phyloP scores from a whole-genome alignment of 1,284 basidiomycete species.

The Moesziomyces sp. region DNA sequence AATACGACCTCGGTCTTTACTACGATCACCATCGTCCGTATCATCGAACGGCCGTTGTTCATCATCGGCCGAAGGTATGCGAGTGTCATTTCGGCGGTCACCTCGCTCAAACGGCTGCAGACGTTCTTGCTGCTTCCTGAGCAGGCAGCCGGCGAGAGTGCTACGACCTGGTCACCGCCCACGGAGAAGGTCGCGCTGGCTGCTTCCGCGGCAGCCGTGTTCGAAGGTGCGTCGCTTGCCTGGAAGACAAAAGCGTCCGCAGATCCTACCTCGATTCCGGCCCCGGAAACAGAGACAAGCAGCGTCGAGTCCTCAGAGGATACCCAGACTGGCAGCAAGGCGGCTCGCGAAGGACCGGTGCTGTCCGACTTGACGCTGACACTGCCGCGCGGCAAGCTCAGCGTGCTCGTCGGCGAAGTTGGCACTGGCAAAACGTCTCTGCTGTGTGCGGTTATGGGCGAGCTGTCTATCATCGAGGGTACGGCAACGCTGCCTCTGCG shows the following conservation, averaged over 20 bases:
- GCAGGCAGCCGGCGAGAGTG: constrained; percentile 1
- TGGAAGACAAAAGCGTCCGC: constrained; percentile 4
- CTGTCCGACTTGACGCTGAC: constrained; percentile 7
- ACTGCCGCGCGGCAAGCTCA: constrained; percentile 4
- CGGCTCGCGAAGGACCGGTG: constrained; percentile 1
- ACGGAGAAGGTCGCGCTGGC: constrained; percentile 1
- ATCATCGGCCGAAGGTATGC: constrained; percentile 44
- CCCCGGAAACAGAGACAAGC: not conserved
- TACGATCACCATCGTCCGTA: constrained; percentile 38
- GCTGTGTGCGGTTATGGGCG: constrained; percentile 40
- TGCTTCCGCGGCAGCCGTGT: constrained; percentile 4
- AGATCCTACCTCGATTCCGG: too few relatives aligned
- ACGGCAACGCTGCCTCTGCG: constrained; percentile 9
- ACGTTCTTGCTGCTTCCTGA: constrained; percentile 27
- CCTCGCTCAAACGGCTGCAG: constrained; percentile 45
- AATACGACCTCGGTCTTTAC: constrained; percentile 48
- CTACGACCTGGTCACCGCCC: not conserved
- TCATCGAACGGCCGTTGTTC: constrained; percentile 47
- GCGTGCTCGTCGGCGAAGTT: constrained; percentile 33
- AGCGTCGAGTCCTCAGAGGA: not conserved
- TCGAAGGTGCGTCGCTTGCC: constrained; percentile 7
- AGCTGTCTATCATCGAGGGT: constrained; percentile 15
- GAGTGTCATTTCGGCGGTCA: constrained; percentile 36
- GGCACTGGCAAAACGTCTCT: constrained; percentile 44
- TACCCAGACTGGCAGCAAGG: not conserved